phyloP scores from a whole-genome alignment of 495 filamentous ascomycete species.

The Aspergillus sclerotiicarbonarius region DNA sequence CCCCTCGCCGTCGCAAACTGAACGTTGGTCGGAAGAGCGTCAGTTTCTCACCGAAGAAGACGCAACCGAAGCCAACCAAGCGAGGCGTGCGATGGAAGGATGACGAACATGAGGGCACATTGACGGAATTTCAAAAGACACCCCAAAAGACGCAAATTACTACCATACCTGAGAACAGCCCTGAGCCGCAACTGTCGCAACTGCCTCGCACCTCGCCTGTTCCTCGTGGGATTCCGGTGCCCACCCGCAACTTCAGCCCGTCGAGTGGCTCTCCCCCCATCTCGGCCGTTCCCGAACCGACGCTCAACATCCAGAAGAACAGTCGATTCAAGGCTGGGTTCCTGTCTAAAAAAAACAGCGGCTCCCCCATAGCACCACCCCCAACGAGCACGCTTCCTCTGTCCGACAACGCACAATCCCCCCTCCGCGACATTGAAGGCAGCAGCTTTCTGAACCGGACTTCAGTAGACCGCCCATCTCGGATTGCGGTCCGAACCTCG shows the following conservation, averaged over 20 bases:
- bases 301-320: conserved; percentile 49
- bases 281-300: conserved; percentile 30
- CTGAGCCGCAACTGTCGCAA: conserved; percentile 38
- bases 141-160: conserved; percentile 58
- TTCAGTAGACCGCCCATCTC: conserved; percentile 48
- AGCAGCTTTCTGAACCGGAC: conserved; percentile 58
- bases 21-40: conserved; percentile 70
- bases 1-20: conserved; percentile 76
- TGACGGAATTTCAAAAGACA: conserved; percentile 88
- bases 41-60: conserved; percentile 81
- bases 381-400: conserved; percentile 58
- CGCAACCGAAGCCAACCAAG: conserved; percentile 59
- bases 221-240: conserved; percentile 41
- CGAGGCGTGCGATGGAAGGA: conserved; percentile 89
- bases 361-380: conserved; percentile 62
- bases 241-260: conserved; percentile 39
- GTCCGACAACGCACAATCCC: conserved; percentile 61
- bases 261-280: conserved; percentile 29
- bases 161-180: conserved; percentile 49
- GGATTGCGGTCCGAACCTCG: conserved; percentile 46
- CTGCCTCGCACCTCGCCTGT: conserved; percentile 46
- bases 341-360: conserved; percentile 68
- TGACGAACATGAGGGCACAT: conserved; percentile 76
- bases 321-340: conserved; percentile 90
- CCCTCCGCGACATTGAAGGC: conserved; percentile 63